Percentiles rank a stretch among this genome's conserved stretches.
Conservation (phyloP, 192 early-diverging fungal genomes). For the Gamsiella multidivaricata region DNA sequence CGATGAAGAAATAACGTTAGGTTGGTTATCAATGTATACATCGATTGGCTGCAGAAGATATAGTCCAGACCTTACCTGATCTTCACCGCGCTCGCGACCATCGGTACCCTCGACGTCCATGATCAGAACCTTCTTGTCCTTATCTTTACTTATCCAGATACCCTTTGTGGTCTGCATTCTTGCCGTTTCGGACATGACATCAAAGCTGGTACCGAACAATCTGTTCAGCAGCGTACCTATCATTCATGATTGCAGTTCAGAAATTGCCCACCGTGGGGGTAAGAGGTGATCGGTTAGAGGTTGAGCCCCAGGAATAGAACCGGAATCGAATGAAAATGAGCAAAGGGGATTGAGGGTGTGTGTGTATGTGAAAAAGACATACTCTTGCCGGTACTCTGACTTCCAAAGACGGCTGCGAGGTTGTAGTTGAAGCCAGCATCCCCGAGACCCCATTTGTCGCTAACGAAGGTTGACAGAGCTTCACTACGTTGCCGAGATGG, state of each 20-base stretch:
- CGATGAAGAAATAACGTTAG: too few species aligned
- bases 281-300: neutral
- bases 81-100: slow-evolving; percentile 97
- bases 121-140: slow-evolving; percentile 84
- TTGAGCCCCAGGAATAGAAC: neutral
- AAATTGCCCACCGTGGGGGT: neutral
- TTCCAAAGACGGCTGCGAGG: slow-evolving; percentile 98
- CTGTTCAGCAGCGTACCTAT: slow-evolving; percentile 93
- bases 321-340: neutral
- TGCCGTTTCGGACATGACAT: slow-evolving; percentile 91
- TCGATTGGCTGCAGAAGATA: neutral
- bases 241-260: too few species aligned
- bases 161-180: slow-evolving; percentile 97
- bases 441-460: slow-evolving; percentile 80
- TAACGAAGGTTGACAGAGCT: slow-evolving; percentile 80
- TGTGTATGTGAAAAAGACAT: slow-evolving; percentile 28
- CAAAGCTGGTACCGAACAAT: slow-evolving; percentile 95
- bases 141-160: slow-evolving; percentile 95
- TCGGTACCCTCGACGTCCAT: slow-evolving; percentile 99
- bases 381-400: slow-evolving; percentile 98
- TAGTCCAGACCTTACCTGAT: slow-evolving; percentile 66
- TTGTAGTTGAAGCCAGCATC: slow-evolving; percentile 96
- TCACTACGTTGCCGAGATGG: slow-evolving; percentile 58
- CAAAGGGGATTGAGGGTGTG: neutral
- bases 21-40: too few species aligned